Conservation (phyloP, 805 yeast species). For the Saccharomycopsis malanga region DNA sequence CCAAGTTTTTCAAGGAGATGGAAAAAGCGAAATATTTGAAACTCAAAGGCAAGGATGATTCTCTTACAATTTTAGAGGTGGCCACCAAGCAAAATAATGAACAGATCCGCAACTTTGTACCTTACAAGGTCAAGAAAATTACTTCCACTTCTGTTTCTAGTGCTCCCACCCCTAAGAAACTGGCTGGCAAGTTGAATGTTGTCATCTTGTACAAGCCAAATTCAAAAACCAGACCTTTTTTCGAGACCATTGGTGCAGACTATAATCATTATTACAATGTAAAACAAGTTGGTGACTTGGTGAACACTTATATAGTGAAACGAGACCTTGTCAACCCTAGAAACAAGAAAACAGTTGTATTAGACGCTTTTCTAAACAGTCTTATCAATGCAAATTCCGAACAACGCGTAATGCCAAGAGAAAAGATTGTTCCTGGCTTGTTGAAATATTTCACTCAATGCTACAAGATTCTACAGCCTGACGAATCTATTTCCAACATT, state of each 20-base stretch:
- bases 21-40: constrained; percentile 66
- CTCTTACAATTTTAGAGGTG: constrained; percentile 48
- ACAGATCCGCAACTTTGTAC: constrained; percentile 51
- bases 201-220: constrained; percentile 53
- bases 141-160: constrained; percentile 2
- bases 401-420: constrained; percentile 23
- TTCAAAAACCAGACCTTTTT: constrained; percentile 38
- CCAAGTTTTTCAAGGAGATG: constrained; percentile 80
- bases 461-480: constrained; percentile 38
- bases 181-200: constrained; percentile 24
- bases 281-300: constrained; percentile 44
- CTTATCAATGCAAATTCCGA: background rate
- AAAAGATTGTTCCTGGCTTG: constrained; percentile 38
- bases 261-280: constrained; percentile 41
- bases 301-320: constrained; percentile 50
- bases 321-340: constrained; percentile 44
- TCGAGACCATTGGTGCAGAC: constrained; percentile 36
- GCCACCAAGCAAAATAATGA: constrained; percentile 41
- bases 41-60: constrained; percentile 81
- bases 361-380: constrained; percentile 38
- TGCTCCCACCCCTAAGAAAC: constrained; percentile 18
- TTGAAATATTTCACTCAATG: constrained; percentile 42
- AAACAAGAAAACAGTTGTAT: constrained; percentile 45
- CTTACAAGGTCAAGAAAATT: constrained; percentile 44
- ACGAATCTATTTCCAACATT: constrained; percentile 36